Evolutionary conservation across 768 basidiomycete species (phyloP), one percentile per base, ranked within the genome.

Genomic region (Mycena galopus): DNA sequence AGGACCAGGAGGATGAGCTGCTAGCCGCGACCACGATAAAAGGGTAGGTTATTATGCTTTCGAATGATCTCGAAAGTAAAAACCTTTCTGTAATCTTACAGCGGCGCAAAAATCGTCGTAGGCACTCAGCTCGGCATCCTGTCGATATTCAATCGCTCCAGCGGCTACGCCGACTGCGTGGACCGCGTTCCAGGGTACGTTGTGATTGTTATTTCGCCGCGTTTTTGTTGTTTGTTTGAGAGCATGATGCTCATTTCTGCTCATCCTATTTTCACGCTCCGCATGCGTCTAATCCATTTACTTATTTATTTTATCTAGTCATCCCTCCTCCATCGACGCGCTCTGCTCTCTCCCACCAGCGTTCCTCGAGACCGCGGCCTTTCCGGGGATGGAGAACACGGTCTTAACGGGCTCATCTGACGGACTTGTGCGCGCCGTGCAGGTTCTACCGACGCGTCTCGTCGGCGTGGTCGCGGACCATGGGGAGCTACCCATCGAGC

Each of bases 1-100:
- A 97, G 79, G 95, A 97, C 83, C 97, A 98, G 79, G 97, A 98
- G 77, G 97, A 98, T 79, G 97, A 98, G 77, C 84, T 98, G 53
- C 86, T 98, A 11, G 95, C 95, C 7, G 90, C 96, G 53, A 91
- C 93, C 35, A 81, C 95, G 19, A 96, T 98, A 80, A 95, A 94
- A 85, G 89, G 91, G 92, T 94, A 77, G 33, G 88, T 61, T 47
- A 68, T 74, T 72, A 47, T 61, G n/a, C 69, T 37, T 29, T 68
- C 69, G 27, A 67, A 60, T 64, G 23, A 69, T 61, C 50, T 58
- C 71, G 62, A 33, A 42, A 71, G 68, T 62, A 32, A 62, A n/a
- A 29, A 32, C 30, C 17, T 5, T 69, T 30, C 60, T 44, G 37
- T 32, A 37, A 76, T 30, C n/a, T 75, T 60, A 23, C 69, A 94